Percentiles rank a stretch among this genome's conserved stretches.
These are phyloP conservation scores for Chenopodium berlandieri DNA, from an alignment of 148 eudicot species.

Conservation along the genomic window DNA sequence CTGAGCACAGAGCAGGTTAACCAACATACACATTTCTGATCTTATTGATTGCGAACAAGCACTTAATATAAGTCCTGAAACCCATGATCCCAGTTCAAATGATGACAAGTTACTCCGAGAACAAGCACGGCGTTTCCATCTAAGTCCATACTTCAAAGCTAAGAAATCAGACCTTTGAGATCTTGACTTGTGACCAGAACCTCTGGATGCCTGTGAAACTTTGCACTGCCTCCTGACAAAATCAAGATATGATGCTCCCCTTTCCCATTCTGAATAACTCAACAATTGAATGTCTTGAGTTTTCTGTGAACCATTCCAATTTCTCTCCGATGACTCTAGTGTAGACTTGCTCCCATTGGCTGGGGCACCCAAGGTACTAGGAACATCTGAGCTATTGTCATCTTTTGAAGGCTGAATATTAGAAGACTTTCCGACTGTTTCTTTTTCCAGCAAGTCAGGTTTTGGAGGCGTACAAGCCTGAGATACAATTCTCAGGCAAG, in stretches of 20 bases:
- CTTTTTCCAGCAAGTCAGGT: conserved; percentile 79
- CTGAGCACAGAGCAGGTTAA: conserved; percentile 88
- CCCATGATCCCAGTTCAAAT: conserved; percentile 99
- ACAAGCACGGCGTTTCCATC: conserved; percentile 83
- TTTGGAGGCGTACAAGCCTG: conserved; percentile 99
- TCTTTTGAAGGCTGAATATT: conserved; percentile 43
- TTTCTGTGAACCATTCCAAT: conserved; percentile 78
- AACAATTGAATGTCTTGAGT: conserved; percentile 78
- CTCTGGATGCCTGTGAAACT: conserved; percentile 69
- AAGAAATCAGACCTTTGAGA: conserved; percentile 74
- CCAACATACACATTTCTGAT: conserved; percentile 96
- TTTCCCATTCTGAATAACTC: conserved; percentile 98
- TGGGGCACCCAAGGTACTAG: conserved; percentile 40
- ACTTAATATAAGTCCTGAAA: conserved; percentile 91
- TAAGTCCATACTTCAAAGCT: conserved; percentile 85
- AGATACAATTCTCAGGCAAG: conserved; percentile 92
- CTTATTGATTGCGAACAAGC: conserved; percentile 98
- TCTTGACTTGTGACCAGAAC: conserved; percentile 63
- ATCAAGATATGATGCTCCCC: conserved; percentile 97
- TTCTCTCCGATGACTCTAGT: conserved; percentile 56
- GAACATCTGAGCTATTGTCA: conserved; percentile 44
- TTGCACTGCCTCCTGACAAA: conserved; percentile 98
- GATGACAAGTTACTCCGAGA: conserved; percentile 62
- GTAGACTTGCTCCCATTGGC: conserved; percentile 52
- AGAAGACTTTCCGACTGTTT: conserved; percentile 49